Conservation (phyloP, 2,329 filamentous ascomycete species). For the Diplodia mutila region DNA sequence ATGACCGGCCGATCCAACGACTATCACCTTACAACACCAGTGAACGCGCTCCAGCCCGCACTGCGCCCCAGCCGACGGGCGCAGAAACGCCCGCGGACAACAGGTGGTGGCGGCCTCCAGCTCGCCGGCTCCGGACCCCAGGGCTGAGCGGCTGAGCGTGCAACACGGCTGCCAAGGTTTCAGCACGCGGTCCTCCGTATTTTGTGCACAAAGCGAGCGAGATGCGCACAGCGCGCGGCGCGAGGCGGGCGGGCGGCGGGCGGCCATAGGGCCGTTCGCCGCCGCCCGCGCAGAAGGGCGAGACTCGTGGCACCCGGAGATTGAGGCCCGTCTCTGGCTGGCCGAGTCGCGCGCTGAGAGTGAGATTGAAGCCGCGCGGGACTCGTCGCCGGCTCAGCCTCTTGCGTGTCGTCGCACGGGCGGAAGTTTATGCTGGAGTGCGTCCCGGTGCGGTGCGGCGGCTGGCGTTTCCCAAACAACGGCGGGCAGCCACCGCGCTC, state of each 20-base stretch:
- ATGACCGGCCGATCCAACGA: constrained; percentile 14
- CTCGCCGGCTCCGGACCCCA: background rate
- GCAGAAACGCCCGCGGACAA: background rate
- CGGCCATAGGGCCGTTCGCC: background rate
- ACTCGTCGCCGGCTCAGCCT: constrained; percentile 5
- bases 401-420: background rate
- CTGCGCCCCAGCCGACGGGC: background rate
- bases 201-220: constrained; percentile 1
- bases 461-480: constrained; percentile 2
- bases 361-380: constrained; percentile 9
- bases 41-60: background rate
- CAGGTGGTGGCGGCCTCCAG: background rate
- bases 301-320: constrained; percentile 22
- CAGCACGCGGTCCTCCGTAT: constrained; percentile 22
- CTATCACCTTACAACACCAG: background rate
- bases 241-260: background rate
- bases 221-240: constrained; percentile 2
- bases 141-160: background rate
- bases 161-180: constrained; percentile 17
- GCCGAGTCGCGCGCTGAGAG: constrained; percentile 13
- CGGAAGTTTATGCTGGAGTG: too few relatives aligned
- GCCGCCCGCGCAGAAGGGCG: constrained; percentile 3
- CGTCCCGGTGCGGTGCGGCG: too few relatives aligned
- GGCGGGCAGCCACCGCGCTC: background rate
- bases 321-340: constrained; percentile 10